Conservation (phyloP, 495 filamentous ascomycete genomes). For the Articulospora tetracladia region DNA sequence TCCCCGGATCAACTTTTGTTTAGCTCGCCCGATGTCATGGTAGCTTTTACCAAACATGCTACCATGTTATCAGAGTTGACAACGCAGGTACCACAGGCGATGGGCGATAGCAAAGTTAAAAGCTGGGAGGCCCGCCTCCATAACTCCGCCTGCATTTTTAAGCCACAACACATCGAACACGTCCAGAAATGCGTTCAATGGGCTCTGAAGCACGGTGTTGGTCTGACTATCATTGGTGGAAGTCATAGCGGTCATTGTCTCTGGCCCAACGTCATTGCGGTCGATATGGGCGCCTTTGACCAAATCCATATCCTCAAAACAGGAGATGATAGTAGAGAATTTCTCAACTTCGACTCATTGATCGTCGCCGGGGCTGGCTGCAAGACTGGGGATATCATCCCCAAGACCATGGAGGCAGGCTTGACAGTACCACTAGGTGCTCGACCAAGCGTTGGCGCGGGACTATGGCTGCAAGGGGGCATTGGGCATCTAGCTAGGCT, state of each 20-base stretch:
- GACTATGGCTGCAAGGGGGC: constrained; percentile 62
- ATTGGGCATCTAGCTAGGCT: constrained; percentile 56
- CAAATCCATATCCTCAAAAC: constrained; percentile 41
- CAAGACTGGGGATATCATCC: constrained; percentile 53
- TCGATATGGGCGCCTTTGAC: constrained; percentile 58
- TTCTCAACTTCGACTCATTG: constrained; percentile 31
- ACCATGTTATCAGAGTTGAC: constrained; percentile 44
- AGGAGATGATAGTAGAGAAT: constrained; percentile 24
- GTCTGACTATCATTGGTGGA: constrained; percentile 53
- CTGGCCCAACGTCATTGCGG: constrained; percentile 46
- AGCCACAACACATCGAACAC: constrained; percentile 45
- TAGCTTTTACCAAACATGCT: constrained; percentile 46
- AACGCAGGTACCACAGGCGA: constrained; percentile 40
- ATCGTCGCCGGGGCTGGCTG: constrained; percentile 51
- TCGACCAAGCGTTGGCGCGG: constrained; percentile 59
- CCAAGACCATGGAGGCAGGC: constrained; percentile 42
- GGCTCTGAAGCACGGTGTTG: constrained; percentile 47
- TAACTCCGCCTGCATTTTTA: constrained; percentile 40
- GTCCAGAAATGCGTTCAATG: constrained; percentile 56
- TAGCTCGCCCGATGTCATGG: constrained; percentile 49
- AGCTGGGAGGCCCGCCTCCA: constrained; percentile 47
- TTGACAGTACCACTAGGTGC: constrained; percentile 56
- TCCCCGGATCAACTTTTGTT: constrained; percentile 44
- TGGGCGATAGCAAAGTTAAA: constrained; percentile 39
- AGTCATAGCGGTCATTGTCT: constrained; percentile 59